Evolutionary conservation across 768 basidiomycete genomes (phyloP), one percentile per base, ranked within the genome.

Genomic region (Rickenella mellea): DNA sequence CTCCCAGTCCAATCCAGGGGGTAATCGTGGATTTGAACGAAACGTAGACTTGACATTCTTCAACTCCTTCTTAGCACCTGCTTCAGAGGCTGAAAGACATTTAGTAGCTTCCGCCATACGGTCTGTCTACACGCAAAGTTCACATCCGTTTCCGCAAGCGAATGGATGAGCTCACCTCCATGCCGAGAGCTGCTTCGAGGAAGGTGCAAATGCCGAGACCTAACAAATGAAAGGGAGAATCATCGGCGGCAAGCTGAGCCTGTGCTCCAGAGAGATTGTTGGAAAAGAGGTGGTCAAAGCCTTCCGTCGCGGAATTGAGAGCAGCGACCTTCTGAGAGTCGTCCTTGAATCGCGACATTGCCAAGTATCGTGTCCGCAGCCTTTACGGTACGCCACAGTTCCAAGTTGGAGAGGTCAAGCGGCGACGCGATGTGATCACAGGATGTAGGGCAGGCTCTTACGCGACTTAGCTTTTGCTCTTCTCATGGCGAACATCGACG

Each of bases 141-240:
- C 33, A 14, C 11, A 19, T 37, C 38, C 38, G 9, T 28, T 31
- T 8, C 8, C 38, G 7, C 6, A n/a, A 38, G 28, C 30, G 32
- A 14, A 32, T 45, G 5, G 27, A 44, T 21, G 22, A 27, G 56
- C 63, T 10, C 27, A 80, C 81, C 72, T 89, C 86, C 77, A 87
- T 76, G n/a, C 83, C 82, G 11, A 88, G 62, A 1, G 80, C 83
- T 0, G 84, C 87, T 56, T 86, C 79, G 32, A 88, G 62, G 50
- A 88, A 88, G 1, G 75, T 73, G 44, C 78, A 80, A 0, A 80
- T 76, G 12, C 84, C 86, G 0, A 76, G 63, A 1, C 86, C 86
- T 44, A 88, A 66, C 15, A 74, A 65, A 57, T 89, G 85, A 52
- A 85, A 82, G 0, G 86, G 77, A 28, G 80, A 80, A 27, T 74